A percentile compares a stretch with the other conserved stretches of the same genome.
Conservation (phyloP, 768 basidiomycete species). For the Nidularia pulvinata region DNA sequence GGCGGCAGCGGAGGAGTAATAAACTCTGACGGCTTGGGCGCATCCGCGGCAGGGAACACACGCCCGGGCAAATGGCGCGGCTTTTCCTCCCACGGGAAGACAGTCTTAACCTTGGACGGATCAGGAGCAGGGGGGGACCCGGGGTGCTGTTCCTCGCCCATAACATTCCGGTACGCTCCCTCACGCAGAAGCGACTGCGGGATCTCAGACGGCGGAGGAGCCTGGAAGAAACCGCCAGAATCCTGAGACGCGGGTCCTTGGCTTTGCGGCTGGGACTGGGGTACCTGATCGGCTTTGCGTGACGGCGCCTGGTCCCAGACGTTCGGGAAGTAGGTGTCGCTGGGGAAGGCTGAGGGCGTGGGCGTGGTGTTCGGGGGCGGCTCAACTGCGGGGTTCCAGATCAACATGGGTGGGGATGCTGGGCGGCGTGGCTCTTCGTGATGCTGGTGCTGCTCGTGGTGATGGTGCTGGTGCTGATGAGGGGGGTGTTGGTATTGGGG, state of each 20-base stretch:
- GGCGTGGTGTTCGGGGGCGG: conserved; percentile 73
- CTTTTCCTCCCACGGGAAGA: conserved; percentile 97
- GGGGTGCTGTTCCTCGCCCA: conserved; percentile 41
- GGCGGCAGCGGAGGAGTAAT: conserved; percentile 24
- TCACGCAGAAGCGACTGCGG: conserved; percentile 68
- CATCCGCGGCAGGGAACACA: conserved; percentile 69
- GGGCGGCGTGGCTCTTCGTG: conserved; percentile 38
- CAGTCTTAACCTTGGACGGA: conserved; percentile 63
- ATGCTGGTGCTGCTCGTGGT: conserved; percentile 11
- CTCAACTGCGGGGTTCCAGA: conserved; percentile 83
- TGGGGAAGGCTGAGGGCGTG: conserved; percentile 58
- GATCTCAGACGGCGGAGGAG: conserved; percentile 59
- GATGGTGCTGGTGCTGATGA: too few species aligned
- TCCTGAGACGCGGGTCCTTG: conserved; percentile 36
- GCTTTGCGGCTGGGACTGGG: conserved; percentile 25
- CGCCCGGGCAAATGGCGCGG: conserved; percentile 67
- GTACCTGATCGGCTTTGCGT: conserved; percentile 31
- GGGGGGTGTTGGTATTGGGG: too few species aligned
- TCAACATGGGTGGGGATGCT: conserved; percentile 59
- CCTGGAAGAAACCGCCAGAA: conserved; percentile 57
- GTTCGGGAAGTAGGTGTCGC: conserved; percentile 80
- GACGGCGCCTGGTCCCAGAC: conserved; percentile 75
- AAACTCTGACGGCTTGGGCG: conserved; percentile 48
- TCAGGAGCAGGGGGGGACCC: conserved; percentile 61
- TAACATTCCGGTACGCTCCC: conserved; percentile 73